These are phyloP conservation scores for Peltaster fructicola DNA, from an alignment of 2,329 filamentous ascomycete genomes.

Conservation along the genomic window DNA sequence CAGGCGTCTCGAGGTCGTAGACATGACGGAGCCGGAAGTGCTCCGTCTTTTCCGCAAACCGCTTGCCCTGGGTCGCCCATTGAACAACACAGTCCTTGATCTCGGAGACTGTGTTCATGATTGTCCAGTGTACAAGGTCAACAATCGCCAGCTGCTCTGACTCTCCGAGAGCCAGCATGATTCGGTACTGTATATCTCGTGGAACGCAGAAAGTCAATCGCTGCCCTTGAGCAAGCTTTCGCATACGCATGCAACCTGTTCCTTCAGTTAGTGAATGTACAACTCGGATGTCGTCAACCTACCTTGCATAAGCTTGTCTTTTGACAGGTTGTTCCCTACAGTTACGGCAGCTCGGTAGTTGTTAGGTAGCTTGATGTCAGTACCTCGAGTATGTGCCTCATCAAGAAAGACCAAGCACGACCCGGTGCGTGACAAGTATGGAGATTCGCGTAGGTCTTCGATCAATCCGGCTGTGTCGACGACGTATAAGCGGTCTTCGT, in stretches of 20 bases:
- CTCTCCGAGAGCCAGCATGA: slow-evolving; percentile 17
- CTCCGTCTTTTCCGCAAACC: slow-evolving; percentile 25
- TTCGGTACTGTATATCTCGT: slow-evolving; percentile 39
- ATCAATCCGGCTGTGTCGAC: slow-evolving; percentile 30
- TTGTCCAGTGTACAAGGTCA: slow-evolving; percentile 43
- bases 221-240: slow-evolving; percentile 49
- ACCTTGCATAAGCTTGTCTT: slow-evolving; percentile 49
- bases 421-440: slow-evolving; percentile 38
- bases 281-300: too few species aligned
- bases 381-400: slow-evolving; percentile 52
- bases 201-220: slow-evolving; percentile 44
- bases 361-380: slow-evolving; percentile 43
- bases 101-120: slow-evolving; percentile 38
- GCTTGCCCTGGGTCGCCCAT: slow-evolving; percentile 43
- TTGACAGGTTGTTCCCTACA: slow-evolving; percentile 44
- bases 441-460: slow-evolving; percentile 38
- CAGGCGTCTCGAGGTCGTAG: not conserved
- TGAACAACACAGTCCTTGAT: slow-evolving; percentile 33
- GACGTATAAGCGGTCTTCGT: slow-evolving; percentile 36
- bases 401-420: slow-evolving; percentile 50
- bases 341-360: slow-evolving; percentile 49
- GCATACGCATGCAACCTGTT: slow-evolving; percentile 55
- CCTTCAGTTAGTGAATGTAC: too few species aligned
- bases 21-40: too few species aligned
- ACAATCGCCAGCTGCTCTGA: slow-evolving; percentile 19